These are phyloP conservation scores for Candida albicans DNA, from an alignment of 1,139 yeast genomes.

Conservation along the genomic window DNA sequence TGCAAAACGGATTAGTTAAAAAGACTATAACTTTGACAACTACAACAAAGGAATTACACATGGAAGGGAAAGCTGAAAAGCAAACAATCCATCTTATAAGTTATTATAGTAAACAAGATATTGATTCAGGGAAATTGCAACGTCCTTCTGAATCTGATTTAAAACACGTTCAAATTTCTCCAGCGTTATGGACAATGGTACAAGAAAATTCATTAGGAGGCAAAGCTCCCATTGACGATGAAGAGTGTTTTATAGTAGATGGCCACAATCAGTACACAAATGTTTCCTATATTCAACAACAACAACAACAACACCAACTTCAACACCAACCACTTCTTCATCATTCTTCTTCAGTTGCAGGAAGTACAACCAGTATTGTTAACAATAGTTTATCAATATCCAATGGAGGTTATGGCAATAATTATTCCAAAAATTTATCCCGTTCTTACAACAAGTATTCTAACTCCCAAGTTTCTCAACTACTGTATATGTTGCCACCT, in stretches of 20 bases:
- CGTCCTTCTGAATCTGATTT: slow-evolving; percentile 62
- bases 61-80: slow-evolving; percentile 28
- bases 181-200: slow-evolving; percentile 59
- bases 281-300: slow-evolving; percentile 16
- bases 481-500: slow-evolving; percentile 5
- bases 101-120: slow-evolving; percentile 77
- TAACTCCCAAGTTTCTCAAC: background rate
- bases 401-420: background rate
- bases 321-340: slow-evolving; percentile 6
- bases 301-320: slow-evolving; percentile 1
- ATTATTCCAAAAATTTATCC: background rate
- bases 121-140: slow-evolving; percentile 52
- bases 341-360: background rate
- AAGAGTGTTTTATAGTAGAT: slow-evolving; percentile 52
- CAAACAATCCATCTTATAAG: slow-evolving; percentile 74
- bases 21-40: slow-evolving; percentile 70
- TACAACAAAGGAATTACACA: slow-evolving; percentile 34
- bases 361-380: background rate
- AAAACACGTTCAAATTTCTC: slow-evolving; percentile 52
- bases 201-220: slow-evolving; percentile 64
- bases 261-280: slow-evolving; percentile 46
- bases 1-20: slow-evolving; percentile 78
- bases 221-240: slow-evolving; percentile 52
- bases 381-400: background rate
- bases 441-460: background rate